Evolutionary conservation across 2,329 filamentous ascomycete species (phyloP).

Genomic region (Tolypocladium album): DNA sequence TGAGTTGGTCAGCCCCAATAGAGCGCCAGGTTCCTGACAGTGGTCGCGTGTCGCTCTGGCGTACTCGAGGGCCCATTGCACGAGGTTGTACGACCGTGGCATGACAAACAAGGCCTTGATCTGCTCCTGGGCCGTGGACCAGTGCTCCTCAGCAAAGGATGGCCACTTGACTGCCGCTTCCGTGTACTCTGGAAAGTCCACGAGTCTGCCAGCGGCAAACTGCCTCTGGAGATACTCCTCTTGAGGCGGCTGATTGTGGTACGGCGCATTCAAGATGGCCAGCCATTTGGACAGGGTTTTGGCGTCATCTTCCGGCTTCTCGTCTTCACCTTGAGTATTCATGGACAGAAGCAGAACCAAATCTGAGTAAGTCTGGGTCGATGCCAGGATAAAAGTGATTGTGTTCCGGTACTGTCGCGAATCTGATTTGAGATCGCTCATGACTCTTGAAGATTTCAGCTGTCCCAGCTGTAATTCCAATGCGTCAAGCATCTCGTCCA

Average conservation of each 20-base stretch:
- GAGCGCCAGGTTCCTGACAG: slow-evolving; percentile 10
- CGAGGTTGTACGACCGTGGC: slow-evolving; percentile 16
- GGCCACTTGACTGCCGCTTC: slow-evolving; percentile 17
- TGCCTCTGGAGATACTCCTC: not conserved
- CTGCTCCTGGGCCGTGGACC: slow-evolving; percentile 14
- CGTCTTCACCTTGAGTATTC: not conserved
- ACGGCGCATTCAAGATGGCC: not conserved
- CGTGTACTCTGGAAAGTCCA: slow-evolving; percentile 7
- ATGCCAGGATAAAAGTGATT: not conserved
- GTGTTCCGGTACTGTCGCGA: not conserved
- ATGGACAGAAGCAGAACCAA: not conserved
- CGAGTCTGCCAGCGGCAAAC: not conserved
- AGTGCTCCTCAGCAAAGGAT: slow-evolving; percentile 13
- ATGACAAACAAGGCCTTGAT: slow-evolving; percentile 17
- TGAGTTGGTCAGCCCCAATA: slow-evolving; percentile 17
- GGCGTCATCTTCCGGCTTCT: not conserved
- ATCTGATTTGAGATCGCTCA: not conserved
- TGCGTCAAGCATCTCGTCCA: not conserved
- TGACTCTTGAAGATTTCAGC: not conserved
- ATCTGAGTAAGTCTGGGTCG: not conserved
- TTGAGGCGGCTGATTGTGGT: not conserved
- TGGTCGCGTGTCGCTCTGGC: slow-evolving; percentile 13
- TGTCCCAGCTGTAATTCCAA: not conserved
- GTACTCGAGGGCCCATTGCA: slow-evolving; percentile 26
- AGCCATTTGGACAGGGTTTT: not conserved